These are phyloP conservation scores for Euryodendron excelsum DNA, from an alignment of 148 eudicot genomes.

Conservation along the genomic window DNA sequence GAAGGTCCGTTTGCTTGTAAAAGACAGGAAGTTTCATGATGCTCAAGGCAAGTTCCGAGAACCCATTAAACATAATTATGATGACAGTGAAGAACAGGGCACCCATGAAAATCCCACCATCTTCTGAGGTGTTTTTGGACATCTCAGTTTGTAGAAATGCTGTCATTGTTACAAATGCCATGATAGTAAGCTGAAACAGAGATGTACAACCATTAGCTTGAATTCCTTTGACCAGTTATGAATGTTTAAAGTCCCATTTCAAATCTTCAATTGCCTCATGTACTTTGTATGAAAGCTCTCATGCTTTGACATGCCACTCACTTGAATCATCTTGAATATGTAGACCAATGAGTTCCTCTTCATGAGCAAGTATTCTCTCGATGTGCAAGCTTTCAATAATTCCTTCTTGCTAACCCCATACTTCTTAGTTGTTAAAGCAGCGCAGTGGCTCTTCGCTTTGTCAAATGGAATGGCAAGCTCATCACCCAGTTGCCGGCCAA, in stretches of 20 bases:
- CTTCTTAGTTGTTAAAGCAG: slow-evolving; percentile 61
- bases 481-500: slow-evolving; percentile 54
- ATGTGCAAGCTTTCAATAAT: slow-evolving; percentile 65
- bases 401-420: slow-evolving; percentile 69
- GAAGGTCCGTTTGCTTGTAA: slow-evolving; percentile 32
- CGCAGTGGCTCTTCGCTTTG: slow-evolving; percentile 73
- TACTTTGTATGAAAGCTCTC: too few relatives aligned
- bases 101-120: slow-evolving; percentile 23
- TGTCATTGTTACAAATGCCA: slow-evolving; percentile 25
- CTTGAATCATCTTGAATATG: slow-evolving; percentile 65
- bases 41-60: slow-evolving; percentile 27
- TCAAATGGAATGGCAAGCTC: slow-evolving; percentile 69
- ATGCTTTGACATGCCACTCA: slow-evolving; percentile 41
- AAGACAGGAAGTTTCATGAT: slow-evolving; percentile 26
- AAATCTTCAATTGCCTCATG: too few relatives aligned
- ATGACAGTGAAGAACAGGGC: slow-evolving; percentile 22
- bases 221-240: too few relatives aligned
- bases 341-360: slow-evolving; percentile 75
- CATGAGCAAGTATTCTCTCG: slow-evolving; percentile 75
- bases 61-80: slow-evolving; percentile 26
- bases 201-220: not conserved
- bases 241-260: too few relatives aligned
- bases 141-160: slow-evolving; percentile 24
- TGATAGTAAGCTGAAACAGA: slow-evolving; percentile 25
- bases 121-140: slow-evolving; percentile 4